Evolutionary conservation across 768 basidiomycete species (phyloP).

Genomic region (Leccinum subtestaceum): DNA sequence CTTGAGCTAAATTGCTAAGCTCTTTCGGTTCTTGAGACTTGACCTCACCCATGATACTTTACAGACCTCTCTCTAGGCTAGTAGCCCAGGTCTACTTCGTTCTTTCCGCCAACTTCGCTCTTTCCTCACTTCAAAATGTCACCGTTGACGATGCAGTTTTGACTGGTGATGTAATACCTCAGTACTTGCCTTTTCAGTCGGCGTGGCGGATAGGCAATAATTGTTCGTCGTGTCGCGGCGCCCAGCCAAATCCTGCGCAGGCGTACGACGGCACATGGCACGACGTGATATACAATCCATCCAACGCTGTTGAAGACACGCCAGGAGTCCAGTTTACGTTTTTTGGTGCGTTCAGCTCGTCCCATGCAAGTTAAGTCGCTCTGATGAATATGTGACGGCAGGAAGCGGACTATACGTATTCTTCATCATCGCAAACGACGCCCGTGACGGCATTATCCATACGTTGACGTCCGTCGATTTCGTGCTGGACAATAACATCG

Average conservation of each 20-base stretch:
- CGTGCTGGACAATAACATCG: background rate
- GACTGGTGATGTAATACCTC: conserved; percentile 5
- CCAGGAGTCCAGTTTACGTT: conserved; percentile 5
- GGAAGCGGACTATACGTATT: conserved; percentile 18
- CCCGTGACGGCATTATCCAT: accelerated
- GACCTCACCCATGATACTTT: too few relatives aligned
- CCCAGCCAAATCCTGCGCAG: background rate
- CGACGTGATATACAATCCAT: conserved; percentile 1
- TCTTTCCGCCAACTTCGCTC: background rate
- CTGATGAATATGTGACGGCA: background rate
- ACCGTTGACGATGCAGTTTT: conserved; percentile 16
- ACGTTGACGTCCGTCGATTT: conserved; percentile 2
- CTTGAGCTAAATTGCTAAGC: too few relatives aligned
- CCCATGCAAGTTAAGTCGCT: background rate
- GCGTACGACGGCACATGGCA: conserved; percentile 21
- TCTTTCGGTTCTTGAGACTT: too few relatives aligned
- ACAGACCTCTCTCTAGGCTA: too few relatives aligned
- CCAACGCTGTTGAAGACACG: background rate
- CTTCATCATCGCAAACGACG: conserved; percentile 14
- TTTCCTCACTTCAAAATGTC: conserved; percentile 11
- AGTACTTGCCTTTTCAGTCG: conserved; percentile 6
- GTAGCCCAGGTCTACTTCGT: too few relatives aligned
- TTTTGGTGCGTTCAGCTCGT: conserved; percentile 1
- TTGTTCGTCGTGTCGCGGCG: background rate
- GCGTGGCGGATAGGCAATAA: conserved; percentile 8